These are phyloP conservation scores for Sarocladium kiliense DNA, from an alignment of 2,329 filamentous ascomycete genomes.

Conservation along the genomic window DNA sequence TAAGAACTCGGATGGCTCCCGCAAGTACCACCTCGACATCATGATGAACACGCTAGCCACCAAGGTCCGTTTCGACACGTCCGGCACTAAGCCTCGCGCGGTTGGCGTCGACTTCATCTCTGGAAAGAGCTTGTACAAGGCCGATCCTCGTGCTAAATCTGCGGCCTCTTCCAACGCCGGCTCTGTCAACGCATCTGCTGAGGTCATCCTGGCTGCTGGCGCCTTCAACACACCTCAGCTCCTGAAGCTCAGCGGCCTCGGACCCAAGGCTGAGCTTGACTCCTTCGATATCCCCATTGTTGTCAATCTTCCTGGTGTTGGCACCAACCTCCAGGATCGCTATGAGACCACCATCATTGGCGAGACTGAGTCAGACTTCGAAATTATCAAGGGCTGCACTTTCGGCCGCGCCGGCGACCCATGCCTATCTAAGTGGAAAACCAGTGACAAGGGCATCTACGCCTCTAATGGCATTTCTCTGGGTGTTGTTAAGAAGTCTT, in stretches of 20 bases:
- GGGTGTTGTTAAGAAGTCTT: conserved; percentile 24
- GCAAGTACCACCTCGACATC: conserved; percentile 21
- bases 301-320: conserved; percentile 56
- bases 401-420: conserved; percentile 20
- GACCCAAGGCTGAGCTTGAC: conserved; percentile 31
- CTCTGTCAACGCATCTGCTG: conserved; percentile 27
- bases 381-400: conserved; percentile 24
- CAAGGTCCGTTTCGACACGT: conserved; percentile 30
- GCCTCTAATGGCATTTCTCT: conserved; percentile 27
- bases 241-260: conserved; percentile 41
- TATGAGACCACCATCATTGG: conserved; percentile 15
- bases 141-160: conserved; percentile 18
- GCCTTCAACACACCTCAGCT: conserved; percentile 41
- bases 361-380: conserved; percentile 21
- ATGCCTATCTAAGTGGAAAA: conserved; percentile 15
- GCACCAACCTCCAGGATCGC: conserved; percentile 36
- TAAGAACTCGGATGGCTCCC: background rate
- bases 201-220: conserved; percentile 44
- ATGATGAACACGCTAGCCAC: conserved; percentile 26
- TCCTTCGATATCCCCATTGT: conserved; percentile 44
- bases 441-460: conserved; percentile 22
- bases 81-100: conserved; percentile 23
- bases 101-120: conserved; percentile 27
- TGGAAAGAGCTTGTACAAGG: conserved; percentile 17
- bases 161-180: conserved; percentile 7